A percentile compares a stretch with the other conserved stretches of the same genome.
phyloP scores from a whole-genome alignment of 2,329 filamentous ascomycete genomes.

The Oidium heveae region DNA sequence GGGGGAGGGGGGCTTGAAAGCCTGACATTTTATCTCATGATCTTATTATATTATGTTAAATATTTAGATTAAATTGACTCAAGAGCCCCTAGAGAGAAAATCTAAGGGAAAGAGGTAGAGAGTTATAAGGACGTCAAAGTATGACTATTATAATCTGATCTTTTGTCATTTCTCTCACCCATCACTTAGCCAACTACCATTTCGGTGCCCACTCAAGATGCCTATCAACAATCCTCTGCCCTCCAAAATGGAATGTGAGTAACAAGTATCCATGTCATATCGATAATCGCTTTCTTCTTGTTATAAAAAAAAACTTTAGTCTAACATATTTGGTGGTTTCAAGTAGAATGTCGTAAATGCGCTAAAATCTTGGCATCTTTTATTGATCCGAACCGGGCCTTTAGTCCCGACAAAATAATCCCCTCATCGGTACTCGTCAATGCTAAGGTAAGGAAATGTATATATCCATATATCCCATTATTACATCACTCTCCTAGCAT shows the following conservation, averaged over 20 bases:
- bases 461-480: background rate
- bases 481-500: background rate
- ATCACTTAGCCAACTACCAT: no score
- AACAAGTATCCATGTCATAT: background rate
- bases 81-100: no score
- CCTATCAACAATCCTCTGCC: constrained; percentile 42
- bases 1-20: no score
- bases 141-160: no score
- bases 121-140: no score
- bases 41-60: no score
- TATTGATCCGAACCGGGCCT: constrained; percentile 75
- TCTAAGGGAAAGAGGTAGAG: no score
- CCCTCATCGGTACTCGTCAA: constrained; percentile 70
- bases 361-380: constrained; percentile 89
- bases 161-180: no score
- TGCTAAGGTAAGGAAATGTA: constrained; percentile 42
- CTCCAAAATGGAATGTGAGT: constrained; percentile 43
- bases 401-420: constrained; percentile 93
- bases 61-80: no score
- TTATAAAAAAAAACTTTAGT: background rate
- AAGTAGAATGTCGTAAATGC: constrained; percentile 94
- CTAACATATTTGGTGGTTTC: background rate
- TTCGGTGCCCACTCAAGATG: constrained; percentile 17
- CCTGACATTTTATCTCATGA: no score
- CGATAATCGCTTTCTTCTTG: no score